phyloP scores from a whole-genome alignment of 2,329 filamentous ascomycete genomes.

The Ustilaginoidea virens region DNA sequence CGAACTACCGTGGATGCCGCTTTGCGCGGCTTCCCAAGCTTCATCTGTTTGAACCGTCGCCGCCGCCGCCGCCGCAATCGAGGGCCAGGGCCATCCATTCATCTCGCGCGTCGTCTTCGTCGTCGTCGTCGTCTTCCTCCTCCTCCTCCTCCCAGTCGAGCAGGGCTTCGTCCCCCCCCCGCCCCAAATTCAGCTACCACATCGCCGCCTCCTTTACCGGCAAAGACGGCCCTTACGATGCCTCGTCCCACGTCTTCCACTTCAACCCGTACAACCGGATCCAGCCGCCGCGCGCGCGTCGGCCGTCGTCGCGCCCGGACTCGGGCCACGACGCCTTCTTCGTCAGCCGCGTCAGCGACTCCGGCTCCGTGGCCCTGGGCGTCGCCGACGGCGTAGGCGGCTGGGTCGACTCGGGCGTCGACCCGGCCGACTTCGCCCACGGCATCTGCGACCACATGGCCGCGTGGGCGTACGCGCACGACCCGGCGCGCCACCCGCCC shows the following conservation, averaged over 20 bases:
- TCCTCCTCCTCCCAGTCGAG: conserved; percentile 2
- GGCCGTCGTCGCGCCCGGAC: conserved; percentile 39
- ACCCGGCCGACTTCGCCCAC: conserved; percentile 91
- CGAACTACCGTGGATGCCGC: too few species aligned
- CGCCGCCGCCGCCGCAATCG: too few species aligned
- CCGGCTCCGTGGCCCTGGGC: conserved; percentile 62
- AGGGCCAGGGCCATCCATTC: too few species aligned
- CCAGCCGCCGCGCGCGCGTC: conserved; percentile 26
- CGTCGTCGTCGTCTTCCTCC: conserved; percentile 3
- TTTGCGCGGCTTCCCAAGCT: too few species aligned
- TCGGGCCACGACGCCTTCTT: conserved; percentile 97
- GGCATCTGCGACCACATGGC: conserved; percentile 91
- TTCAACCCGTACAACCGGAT: conserved; percentile 52
- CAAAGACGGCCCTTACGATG: conserved; percentile 54
- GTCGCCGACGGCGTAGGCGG: conserved; percentile 92
- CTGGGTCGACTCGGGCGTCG: conserved; percentile 83
- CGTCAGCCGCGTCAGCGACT: conserved; percentile 61
- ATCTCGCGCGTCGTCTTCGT: too few species aligned
- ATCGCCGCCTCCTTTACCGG: conserved; percentile 62
- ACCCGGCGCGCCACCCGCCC: conserved; percentile 18
- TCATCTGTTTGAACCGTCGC: too few species aligned
- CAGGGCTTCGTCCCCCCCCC: conserved; percentile 11
- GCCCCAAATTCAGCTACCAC: conserved; percentile 44
- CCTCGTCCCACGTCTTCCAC: conserved; percentile 53
- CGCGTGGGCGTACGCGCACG: conserved; percentile 47